A percentile compares a stretch with the other conserved stretches of the same genome.
Conservation (phyloP, 1,139 yeast species). For the Yamadazyma aaseri region DNA sequence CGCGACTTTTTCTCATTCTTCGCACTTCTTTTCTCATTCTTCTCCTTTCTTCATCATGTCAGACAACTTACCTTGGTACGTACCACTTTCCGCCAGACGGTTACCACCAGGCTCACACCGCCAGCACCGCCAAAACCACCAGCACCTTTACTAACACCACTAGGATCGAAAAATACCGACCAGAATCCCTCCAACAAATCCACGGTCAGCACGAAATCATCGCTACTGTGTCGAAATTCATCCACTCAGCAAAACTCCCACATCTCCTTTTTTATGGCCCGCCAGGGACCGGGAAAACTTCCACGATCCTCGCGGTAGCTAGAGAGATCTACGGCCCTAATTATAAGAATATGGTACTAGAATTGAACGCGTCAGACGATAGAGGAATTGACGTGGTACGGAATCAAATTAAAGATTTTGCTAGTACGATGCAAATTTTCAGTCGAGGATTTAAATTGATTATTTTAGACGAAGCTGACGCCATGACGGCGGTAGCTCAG, state of each 20-base stretch:
- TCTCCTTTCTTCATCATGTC: neutral
- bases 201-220: conserved; percentile 90
- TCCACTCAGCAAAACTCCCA: conserved; percentile 79
- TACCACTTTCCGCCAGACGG: conserved; percentile 10
- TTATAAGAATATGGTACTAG: conserved; percentile 85
- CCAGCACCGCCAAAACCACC: neutral
- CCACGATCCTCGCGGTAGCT: conserved; percentile 89
- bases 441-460: conserved; percentile 78
- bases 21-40: neutral
- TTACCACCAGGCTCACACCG: no score
- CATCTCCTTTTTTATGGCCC: conserved; percentile 94
- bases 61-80: conserved; percentile 45
- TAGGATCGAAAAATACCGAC: conserved; percentile 96
- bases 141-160: conserved; percentile 21
- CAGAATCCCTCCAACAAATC: conserved; percentile 77
- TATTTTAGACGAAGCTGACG: conserved; percentile 96
- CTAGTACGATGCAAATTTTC: conserved; percentile 90
- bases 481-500: conserved; percentile 95
- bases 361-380: conserved; percentile 84
- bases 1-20: no score
- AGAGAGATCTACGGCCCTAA: conserved; percentile 85
- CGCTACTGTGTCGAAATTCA: conserved; percentile 77
- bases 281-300: conserved; percentile 97
- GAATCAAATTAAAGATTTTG: conserved; percentile 80
- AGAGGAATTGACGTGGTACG: conserved; percentile 86